phyloP scores from a whole-genome alignment of 164 flowering plant genomes.

The Dillenia turbinata region DNA sequence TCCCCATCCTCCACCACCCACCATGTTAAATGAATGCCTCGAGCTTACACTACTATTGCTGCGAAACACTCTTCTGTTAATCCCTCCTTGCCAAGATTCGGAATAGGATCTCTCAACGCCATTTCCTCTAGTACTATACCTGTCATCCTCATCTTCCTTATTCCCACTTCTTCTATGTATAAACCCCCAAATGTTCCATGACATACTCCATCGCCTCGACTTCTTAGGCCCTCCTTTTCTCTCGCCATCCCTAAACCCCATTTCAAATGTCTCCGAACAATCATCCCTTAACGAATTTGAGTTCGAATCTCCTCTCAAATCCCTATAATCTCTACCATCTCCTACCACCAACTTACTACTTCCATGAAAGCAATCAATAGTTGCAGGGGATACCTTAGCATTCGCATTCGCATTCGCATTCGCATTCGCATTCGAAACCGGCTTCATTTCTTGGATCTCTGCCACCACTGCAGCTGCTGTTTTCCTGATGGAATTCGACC shows the following conservation, averaged over 20 bases:
- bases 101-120: constrained; percentile 85
- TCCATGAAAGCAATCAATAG: constrained; percentile 27
- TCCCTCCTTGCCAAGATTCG: constrained; percentile 72
- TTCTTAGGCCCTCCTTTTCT: constrained; percentile 56
- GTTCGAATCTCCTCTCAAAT: constrained; percentile 47
- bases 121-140: constrained; percentile 41
- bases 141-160: constrained; percentile 69
- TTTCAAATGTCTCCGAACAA: constrained; percentile 57
- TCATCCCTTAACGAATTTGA: constrained; percentile 74
- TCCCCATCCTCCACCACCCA: constrained; percentile 27
- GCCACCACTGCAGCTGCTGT: constrained; percentile 65
- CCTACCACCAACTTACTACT: constrained; percentile 19
- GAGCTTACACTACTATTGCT: constrained; percentile 83
- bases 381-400: constrained; percentile 53
- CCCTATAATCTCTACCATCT: constrained; percentile 18
- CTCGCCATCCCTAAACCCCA: constrained; percentile 47
- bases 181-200: constrained; percentile 85
- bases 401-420: too few species aligned
- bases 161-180: constrained; percentile 50
- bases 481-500: constrained; percentile 65
- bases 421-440: constrained; percentile 33
- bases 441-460: constrained; percentile 62
- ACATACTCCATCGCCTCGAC: constrained; percentile 73
- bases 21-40: constrained; percentile 38
- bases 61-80: constrained; percentile 43